Evolutionary conservation across 495 filamentous ascomycete genomes (phyloP).

Genomic region (Podospora tetraspora): DNA sequence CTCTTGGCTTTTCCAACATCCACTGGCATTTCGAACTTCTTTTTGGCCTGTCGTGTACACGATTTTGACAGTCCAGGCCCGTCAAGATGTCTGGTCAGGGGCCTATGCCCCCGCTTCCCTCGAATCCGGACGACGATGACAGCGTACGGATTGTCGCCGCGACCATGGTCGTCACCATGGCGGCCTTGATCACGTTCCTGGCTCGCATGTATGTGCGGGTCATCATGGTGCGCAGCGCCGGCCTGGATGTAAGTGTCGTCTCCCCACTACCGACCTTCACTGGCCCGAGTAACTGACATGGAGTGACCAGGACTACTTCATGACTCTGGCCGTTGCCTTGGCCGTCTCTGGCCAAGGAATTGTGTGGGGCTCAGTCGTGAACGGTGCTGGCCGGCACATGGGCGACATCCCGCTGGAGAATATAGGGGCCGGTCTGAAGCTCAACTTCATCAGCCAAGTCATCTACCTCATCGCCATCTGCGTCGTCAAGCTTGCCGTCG

Average conservation of each 20-base stretch:
- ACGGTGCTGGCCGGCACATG: slow-evolving; percentile 39
- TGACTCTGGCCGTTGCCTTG: slow-evolving; percentile 14
- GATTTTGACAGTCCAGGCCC: background rate
- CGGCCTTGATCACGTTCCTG: slow-evolving; percentile 22
- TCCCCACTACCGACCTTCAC: background rate
- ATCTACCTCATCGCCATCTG: slow-evolving; percentile 40
- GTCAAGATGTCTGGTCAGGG: background rate
- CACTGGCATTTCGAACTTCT: background rate
- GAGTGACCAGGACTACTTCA: slow-evolving; percentile 13
- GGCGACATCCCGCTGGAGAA: slow-evolving; percentile 27
- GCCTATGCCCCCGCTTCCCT: background rate
- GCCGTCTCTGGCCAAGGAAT: slow-evolving; percentile 26
- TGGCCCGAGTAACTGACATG: background rate
- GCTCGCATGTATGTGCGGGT: slow-evolving; percentile 43
- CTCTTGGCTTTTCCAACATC: background rate
- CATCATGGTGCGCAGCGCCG: slow-evolving; percentile 39
- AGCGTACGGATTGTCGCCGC: slow-evolving; percentile 40
- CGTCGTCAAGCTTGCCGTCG: slow-evolving; percentile 43
- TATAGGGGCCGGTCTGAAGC: slow-evolving; percentile 25
- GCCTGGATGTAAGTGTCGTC: slow-evolving; percentile 36
- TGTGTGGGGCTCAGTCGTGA: slow-evolving; percentile 32
- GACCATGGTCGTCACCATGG: slow-evolving; percentile 33
- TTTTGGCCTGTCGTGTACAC: background rate
- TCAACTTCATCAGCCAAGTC: slow-evolving; percentile 40
- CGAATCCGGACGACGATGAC: slow-evolving; percentile 32